phyloP scores from a whole-genome alignment of 2,329 filamentous ascomycete genomes.

The Xylariaceae sp. region DNA sequence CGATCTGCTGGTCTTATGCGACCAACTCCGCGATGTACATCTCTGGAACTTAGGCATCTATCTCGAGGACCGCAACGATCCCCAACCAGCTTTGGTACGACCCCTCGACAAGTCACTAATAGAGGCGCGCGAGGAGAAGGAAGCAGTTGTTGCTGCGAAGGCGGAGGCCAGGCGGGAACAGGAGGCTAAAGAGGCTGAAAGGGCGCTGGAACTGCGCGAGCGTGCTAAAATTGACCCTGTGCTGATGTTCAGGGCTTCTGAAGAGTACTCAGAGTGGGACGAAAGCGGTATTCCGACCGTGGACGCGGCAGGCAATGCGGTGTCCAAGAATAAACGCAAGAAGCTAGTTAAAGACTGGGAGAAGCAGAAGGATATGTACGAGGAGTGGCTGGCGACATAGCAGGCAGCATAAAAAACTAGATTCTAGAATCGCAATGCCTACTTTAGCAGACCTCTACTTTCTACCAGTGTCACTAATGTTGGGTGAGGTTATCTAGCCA shows the following conservation, averaged over 20 bases:
- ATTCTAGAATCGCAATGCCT: no score
- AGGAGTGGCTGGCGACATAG: conserved; percentile 23
- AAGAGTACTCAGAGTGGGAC: conserved; percentile 25
- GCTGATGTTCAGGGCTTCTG: conserved; percentile 18
- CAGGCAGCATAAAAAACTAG: background rate
- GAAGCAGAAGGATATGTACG: conserved; percentile 20
- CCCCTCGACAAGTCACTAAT: conserved; percentile 18
- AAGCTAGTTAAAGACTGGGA: conserved; percentile 26
- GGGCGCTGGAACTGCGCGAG: conserved; percentile 15
- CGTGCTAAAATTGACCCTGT: conserved; percentile 14
- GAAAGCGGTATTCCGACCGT: conserved; percentile 20
- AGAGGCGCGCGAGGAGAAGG: conserved; percentile 11
- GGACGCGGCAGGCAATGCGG: conserved; percentile 8
- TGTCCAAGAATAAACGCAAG: conserved; percentile 24
- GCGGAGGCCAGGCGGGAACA: conserved; percentile 14
- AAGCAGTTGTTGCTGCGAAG: conserved; percentile 14
- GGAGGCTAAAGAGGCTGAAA: conserved; percentile 15
- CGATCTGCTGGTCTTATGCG: conserved; percentile 23
- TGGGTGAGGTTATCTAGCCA: no score
- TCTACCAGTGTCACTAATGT: no score
- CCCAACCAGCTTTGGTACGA: conserved; percentile 17
- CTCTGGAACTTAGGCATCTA: conserved; percentile 24
- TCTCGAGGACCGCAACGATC: conserved; percentile 21
- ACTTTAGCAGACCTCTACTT: no score
- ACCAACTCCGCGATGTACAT: conserved; percentile 24